These are phyloP conservation scores for Chamaenerion angustifolium DNA, from an alignment of 345 rosid species.

Conservation along the genomic window DNA sequence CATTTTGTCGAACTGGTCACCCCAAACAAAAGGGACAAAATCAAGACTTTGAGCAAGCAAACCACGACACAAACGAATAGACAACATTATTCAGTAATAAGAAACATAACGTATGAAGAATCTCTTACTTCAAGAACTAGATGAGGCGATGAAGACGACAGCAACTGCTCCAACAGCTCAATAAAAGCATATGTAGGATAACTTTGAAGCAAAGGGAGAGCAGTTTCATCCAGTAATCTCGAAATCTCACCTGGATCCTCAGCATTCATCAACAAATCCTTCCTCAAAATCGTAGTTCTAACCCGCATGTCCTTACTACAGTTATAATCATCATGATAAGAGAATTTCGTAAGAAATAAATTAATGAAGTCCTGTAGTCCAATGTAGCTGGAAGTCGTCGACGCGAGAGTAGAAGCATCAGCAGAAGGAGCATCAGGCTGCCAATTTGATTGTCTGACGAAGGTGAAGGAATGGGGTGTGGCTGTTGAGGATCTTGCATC, in stretches of 20 bases:
- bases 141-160: constrained; percentile 23
- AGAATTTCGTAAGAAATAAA: constrained; percentile 11
- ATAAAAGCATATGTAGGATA: constrained; percentile 27
- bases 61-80: too few relatives aligned
- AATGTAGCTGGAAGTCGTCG: background rate
- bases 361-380: background rate
- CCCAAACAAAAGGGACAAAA: background rate
- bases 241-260: constrained; percentile 21
- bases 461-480: constrained; percentile 6
- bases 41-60: background rate
- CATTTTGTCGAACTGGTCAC: too few relatives aligned
- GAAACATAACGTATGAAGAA: background rate
- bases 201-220: constrained; percentile 20
- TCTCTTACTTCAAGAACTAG: constrained; percentile 48
- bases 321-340: constrained; percentile 1
- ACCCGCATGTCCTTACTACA: constrained; percentile 9
- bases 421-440: constrained; percentile 2
- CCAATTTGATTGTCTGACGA: constrained; percentile 7
- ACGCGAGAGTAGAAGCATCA: background rate
- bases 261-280: constrained; percentile 24
- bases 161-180: constrained; percentile 46
- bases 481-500: constrained; percentile 10
- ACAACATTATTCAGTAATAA: background rate
- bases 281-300: constrained; percentile 26
- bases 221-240: constrained; percentile 43